phyloP scores from a whole-genome alignment of 2,329 filamentous ascomycete species.

The Ceratocystis destructans region DNA sequence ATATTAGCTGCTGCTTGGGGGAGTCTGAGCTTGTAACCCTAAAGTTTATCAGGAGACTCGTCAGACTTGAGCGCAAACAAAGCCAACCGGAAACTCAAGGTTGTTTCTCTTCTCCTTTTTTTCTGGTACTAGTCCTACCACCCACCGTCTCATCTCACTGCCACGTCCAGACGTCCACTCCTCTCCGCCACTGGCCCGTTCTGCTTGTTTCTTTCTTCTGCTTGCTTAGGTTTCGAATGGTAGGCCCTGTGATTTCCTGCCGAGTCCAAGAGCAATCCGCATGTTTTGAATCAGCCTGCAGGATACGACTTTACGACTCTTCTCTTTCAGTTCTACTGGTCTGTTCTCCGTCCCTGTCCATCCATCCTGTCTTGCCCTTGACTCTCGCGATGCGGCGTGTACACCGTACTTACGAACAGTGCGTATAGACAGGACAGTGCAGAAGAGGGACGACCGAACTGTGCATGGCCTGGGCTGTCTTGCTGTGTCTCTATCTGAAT shows the following conservation, averaged over 20 bases:
- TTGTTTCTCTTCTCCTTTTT: not conserved
- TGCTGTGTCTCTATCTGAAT: conserved; percentile 4
- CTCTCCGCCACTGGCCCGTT: not conserved
- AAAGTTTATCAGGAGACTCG: not conserved
- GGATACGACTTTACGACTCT: not conserved
- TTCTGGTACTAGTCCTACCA: not conserved
- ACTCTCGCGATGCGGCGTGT: not conserved
- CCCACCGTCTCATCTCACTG: not conserved
- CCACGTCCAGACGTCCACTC: not conserved
- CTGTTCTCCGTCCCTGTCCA: too few species aligned
- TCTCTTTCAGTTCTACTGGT: not conserved
- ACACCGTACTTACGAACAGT: not conserved
- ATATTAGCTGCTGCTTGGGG: not conserved
- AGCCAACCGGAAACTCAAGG: too few species aligned
- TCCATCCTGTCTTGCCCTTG: not conserved
- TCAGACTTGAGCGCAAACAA: not conserved
- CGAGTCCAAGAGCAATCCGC: not conserved
- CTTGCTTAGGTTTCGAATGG: not conserved
- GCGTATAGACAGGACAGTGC: not conserved
- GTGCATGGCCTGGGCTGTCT: not conserved
- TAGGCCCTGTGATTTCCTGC: not conserved
- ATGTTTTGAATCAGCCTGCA: not conserved
- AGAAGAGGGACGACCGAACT: not conserved
- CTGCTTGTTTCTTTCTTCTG: not conserved
- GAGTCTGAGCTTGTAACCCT: not conserved